Evolutionary conservation across 106 monocot genomes (phyloP).

Genomic region (Dioscorea dumetorum): DNA sequence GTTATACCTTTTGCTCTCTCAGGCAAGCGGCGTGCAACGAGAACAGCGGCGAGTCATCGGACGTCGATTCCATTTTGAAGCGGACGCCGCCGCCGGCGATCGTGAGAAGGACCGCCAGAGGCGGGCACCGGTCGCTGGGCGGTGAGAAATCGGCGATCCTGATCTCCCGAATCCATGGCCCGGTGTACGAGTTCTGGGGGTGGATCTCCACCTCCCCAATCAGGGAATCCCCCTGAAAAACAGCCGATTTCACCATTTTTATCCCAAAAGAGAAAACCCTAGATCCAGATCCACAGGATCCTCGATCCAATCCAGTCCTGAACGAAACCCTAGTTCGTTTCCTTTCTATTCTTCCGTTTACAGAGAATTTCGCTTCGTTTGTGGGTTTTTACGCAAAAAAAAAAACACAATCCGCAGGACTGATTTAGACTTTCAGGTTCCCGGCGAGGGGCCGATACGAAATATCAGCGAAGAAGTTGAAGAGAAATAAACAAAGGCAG

Average conservation of each 20-base stretch:
- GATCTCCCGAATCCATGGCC: conserved; percentile 41
- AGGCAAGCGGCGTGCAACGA: conserved; percentile 66
- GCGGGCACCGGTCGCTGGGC: conserved; percentile 69
- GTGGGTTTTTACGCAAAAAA: too few relatives aligned
- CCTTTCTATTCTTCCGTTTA: too few relatives aligned
- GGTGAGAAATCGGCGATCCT: conserved; percentile 66
- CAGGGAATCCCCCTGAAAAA: conserved; percentile 54
- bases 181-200: conserved; percentile 33
- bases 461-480: too few relatives aligned
- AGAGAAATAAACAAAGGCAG: too few relatives aligned
- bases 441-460: too few relatives aligned
- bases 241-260: conserved; percentile 59
- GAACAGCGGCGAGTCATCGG: conserved; percentile 47
- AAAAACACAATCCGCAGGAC: too few relatives aligned
- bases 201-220: conserved; percentile 73
- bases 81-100: conserved; percentile 58
- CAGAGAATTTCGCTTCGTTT: too few relatives aligned
- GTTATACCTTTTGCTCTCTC: conserved; percentile 93
- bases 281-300: too few relatives aligned
- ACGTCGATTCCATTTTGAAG: conserved; percentile 70
- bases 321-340: too few relatives aligned
- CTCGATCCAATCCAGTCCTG: too few relatives aligned
- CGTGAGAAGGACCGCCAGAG: conserved; percentile 82
- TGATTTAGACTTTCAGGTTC: too few relatives aligned
- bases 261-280: background rate